These are phyloP conservation scores for Lentinus brumalis DNA, from an alignment of 768 basidiomycete species.

Conservation along the genomic window DNA sequence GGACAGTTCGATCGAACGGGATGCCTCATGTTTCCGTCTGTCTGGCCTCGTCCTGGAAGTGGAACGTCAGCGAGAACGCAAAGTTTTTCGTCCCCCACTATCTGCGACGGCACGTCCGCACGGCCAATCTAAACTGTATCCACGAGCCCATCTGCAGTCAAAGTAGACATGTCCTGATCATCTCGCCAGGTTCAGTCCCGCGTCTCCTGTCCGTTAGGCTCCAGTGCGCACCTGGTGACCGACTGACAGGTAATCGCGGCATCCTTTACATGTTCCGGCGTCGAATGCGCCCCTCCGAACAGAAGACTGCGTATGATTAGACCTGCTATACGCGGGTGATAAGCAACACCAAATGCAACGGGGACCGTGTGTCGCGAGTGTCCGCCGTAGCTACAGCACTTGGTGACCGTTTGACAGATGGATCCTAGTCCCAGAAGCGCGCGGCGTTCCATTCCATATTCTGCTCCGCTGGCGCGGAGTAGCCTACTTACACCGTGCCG, in stretches of 20 bases:
- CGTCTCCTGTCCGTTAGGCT: conserved; percentile 15
- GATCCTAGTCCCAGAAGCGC: conserved; percentile 1
- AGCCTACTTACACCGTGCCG: conserved; percentile 50
- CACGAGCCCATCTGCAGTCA: neutral
- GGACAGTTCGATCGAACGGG: neutral
- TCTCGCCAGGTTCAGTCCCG: conserved; percentile 9
- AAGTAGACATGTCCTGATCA: conserved; percentile 12
- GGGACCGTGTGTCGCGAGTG: neutral
- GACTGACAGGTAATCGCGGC: conserved; percentile 11
- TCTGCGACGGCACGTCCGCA: conserved; percentile 7
- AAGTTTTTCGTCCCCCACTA: conserved; percentile 15
- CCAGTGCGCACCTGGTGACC: conserved; percentile 2
- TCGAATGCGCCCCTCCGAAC: conserved; percentile 10
- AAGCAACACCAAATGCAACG: conserved; percentile 12
- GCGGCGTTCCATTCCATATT: neutral
- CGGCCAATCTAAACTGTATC: neutral
- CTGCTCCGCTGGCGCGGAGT: neutral
- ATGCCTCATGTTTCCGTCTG: conserved; percentile 12
- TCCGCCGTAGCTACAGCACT: neutral
- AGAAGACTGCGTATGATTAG: conserved; percentile 10
- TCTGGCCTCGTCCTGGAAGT: neutral
- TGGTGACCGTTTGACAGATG: conserved; percentile 14
- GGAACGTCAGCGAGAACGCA: conserved; percentile 12
- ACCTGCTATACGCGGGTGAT: conserved; percentile 8
- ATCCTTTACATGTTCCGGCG: conserved; percentile 5